Conservation (phyloP, 805 yeast genomes). For the Monosporozyma siamensis region DNA sequence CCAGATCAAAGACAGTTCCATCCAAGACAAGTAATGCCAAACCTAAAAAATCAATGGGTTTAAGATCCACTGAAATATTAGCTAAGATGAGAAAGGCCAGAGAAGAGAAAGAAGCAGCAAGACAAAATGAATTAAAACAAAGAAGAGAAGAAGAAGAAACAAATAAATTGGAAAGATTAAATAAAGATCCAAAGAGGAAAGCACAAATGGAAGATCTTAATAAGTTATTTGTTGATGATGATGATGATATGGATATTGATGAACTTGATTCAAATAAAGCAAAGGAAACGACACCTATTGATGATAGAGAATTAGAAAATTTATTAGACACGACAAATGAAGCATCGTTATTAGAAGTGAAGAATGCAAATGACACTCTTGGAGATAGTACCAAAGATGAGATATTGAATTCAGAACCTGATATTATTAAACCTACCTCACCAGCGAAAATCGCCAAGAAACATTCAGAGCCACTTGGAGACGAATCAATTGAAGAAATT, state of each 20-base stretch:
- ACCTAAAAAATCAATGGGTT: slow-evolving; percentile 13
- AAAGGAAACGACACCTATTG: not conserved
- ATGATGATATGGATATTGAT: slow-evolving; percentile 10
- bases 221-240: slow-evolving; percentile 23
- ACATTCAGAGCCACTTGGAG: slow-evolving; percentile 5
- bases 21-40: not conserved
- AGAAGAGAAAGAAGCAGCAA: slow-evolving; percentile 23
- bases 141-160: slow-evolving; percentile 18
- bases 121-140: slow-evolving; percentile 22
- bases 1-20: slow-evolving; percentile 7
- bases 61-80: slow-evolving; percentile 26
- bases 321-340: slow-evolving; percentile 28
- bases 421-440: no score
- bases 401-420: not conserved
- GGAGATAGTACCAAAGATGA: not conserved
- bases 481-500: slow-evolving; percentile 2
- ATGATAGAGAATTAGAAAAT: slow-evolving; percentile 19
- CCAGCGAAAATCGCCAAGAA: slow-evolving; percentile 1
- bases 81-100: slow-evolving; percentile 27
- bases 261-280: not conserved
- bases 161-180: slow-evolving; percentile 3
- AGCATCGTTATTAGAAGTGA: slow-evolving; percentile 21
- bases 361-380: not conserved
- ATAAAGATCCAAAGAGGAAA: slow-evolving; percentile 20
- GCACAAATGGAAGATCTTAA: slow-evolving; percentile 25